Evolutionary conservation across 768 basidiomycete genomes (phyloP).

Genomic region (Mycena indigotica): DNA sequence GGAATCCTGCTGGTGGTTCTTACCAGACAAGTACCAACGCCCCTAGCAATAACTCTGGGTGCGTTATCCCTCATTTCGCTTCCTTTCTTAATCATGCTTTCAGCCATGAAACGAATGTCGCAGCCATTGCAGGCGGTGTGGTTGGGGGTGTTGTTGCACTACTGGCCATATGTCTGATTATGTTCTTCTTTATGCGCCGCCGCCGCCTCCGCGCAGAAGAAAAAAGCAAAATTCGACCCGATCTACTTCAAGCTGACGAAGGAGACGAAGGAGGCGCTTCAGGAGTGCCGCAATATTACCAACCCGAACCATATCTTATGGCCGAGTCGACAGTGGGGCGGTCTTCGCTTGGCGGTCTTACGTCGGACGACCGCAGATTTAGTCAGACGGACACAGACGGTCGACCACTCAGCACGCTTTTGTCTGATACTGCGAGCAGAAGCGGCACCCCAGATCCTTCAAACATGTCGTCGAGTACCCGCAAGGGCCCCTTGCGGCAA

Average conservation of each 20-base stretch:
- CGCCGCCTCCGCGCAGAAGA: constrained; percentile 39
- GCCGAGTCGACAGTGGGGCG: constrained; percentile 58
- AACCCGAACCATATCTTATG: constrained; percentile 75
- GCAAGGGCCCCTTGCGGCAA: constrained; percentile 51
- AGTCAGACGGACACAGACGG: constrained; percentile 30
- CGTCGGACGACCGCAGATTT: constrained; percentile 25
- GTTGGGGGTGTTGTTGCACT: constrained; percentile 54
- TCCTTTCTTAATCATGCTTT: neutral
- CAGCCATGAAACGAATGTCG: constrained; percentile 39
- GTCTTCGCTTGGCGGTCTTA: constrained; percentile 36
- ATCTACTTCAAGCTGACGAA: constrained; percentile 66
- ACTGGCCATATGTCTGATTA: constrained; percentile 42
- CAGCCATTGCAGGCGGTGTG: constrained; percentile 60
- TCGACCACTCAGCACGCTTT: constrained; percentile 41
- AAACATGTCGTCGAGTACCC: constrained; percentile 29
- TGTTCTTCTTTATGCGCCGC: constrained; percentile 54
- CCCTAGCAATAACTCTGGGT: constrained; percentile 4
- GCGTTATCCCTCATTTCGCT: neutral
- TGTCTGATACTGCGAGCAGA: constrained; percentile 40
- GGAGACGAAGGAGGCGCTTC: constrained; percentile 30
- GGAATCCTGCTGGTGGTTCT: constrained; percentile 71
- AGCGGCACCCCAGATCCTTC: constrained; percentile 49
- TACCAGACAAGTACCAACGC: constrained; percentile 56
- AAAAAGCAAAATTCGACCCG: constrained; percentile 54
- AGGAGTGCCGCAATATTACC: constrained; percentile 70